Base-by-base conservation (phyloP, 2,329 filamentous ascomycete species). In the Colletotrichum costaricense region DNA sequence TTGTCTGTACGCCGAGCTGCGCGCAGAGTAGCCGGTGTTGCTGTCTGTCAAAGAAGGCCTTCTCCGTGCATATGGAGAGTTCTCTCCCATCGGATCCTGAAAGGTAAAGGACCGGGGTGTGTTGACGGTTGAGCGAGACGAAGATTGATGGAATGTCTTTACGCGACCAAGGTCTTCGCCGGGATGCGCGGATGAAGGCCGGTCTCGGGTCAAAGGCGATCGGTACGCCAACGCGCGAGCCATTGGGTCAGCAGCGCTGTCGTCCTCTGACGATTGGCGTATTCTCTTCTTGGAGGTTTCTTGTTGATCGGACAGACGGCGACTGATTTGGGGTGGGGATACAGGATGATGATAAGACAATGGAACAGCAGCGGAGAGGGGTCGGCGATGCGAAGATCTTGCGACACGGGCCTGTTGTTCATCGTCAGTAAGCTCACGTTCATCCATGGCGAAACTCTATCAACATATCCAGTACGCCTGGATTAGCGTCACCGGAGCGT, bases 231-330 rank as follows among this genome's bases (percentile, higher is more conserved):
- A 77, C 63, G 85, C 83, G n/a, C 86, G 85, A 30, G 84, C 78
- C 59, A 78, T 76, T 70, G 82, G 79, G 54, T 85, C 84, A 19
- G 78, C 76, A 8, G 82, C 78, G 72, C 85, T 83, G 11, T 87
- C 85, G n/a, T 88, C 86, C 26, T 78, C 78, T 19, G 77, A 49
- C 42, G 42, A 67, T 33, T 80, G 77, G 80, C 86, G 80, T 76
- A 81, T 76, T 76, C 85, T 80, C 75, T 83, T 64, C 76, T 74
- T 42, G 76, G 80, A 81, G 14, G 82, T 84, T 52, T 90, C 88
- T 75, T 88, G 86, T 76, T 89, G 88, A 67, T 91, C 89, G 2
- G 89, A 91, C 52, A 91, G 82, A 28, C 89, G 88, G 49, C 89
- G 87, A 68, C 82, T 81, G 30, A 88, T 75, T 59, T 84, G 84